A percentile compares a stretch with the other conserved stretches of the same genome.
Evolutionary conservation across 371 early-diverging fungal genomes (phyloP).

Genomic region (Thermomucor indicae-seudaticae): DNA sequence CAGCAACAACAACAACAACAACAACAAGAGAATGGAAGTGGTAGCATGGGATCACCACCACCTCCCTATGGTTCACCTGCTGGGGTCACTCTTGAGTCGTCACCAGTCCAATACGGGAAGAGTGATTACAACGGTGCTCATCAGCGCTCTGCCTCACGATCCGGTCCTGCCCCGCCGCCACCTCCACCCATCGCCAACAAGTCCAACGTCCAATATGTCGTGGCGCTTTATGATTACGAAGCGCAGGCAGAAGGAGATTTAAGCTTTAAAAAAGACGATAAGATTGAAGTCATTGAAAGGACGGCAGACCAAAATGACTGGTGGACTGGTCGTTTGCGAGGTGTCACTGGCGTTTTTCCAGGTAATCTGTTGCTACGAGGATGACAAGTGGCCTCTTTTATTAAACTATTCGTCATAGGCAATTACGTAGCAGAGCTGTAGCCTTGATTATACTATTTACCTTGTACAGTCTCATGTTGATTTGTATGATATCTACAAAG

Average conservation of each 20-base stretch:
- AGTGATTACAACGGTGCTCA: neutral
- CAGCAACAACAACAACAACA: too few relatives aligned
- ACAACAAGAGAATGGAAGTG: constrained; percentile 9
- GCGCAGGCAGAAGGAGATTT: constrained; percentile 70
- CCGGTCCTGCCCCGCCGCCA: constrained; percentile 11
- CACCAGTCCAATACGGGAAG: constrained; percentile 7
- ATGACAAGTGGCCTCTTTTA: too few relatives aligned
- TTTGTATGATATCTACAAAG: too few relatives aligned
- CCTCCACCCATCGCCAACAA: constrained; percentile 12
- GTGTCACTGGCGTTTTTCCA: constrained; percentile 65
- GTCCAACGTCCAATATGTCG: constrained; percentile 20
- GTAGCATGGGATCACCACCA: neutral
- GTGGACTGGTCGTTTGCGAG: constrained; percentile 68
- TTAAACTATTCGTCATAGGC: constrained; percentile 6
- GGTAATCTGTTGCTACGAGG: too few relatives aligned
- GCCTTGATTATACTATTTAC: too few relatives aligned
- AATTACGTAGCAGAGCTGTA: constrained; percentile 26
- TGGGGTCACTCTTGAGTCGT: constrained; percentile 11
- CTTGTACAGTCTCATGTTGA: too few relatives aligned
- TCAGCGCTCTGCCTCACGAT: constrained; percentile 4
- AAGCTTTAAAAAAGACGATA: constrained; percentile 60
- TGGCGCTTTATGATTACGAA: constrained; percentile 70
- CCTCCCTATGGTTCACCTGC: constrained; percentile 10
- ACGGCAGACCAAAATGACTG: constrained; percentile 62
- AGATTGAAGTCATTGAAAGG: constrained; percentile 58